Evolutionary conservation across 2,329 filamentous ascomycete genomes (phyloP), one percentile per base, ranked within the genome.

Genomic region (Kalmusia sp.): DNA sequence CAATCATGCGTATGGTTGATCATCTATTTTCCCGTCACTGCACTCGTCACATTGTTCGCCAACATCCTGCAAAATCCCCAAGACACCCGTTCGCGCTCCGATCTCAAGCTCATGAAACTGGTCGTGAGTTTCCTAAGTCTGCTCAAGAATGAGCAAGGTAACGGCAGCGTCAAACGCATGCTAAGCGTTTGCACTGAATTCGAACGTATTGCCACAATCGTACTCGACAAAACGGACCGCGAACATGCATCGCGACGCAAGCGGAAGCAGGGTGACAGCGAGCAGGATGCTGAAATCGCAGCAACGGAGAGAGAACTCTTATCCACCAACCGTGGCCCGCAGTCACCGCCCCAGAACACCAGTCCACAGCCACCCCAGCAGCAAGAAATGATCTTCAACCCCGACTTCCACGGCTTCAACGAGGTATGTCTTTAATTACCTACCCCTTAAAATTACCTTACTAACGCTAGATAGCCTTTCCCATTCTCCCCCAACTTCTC

Each of bases 1-100:
- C 93, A 93, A 69, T 89, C 91, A 43, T 97, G 92, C 75, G 93
- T 98, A 47, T 99, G 95, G 93, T 84, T 99, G 69, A 91, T 97
- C 61, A 80, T 98, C 9, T 99, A 99, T 76, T 99, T 96, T 76
- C 95, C 95, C 0, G 93, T 99, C 7, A 96, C 95, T 0, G 91
- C 95, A 1, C 84, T 98, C 4, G 92, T 99, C 38, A 98, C 95
- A 0, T 79, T 99, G 2, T 99, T 99, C 68, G 93, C 93, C 54
- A 97, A 98, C 67, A 96, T 98, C 40, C 77, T 99, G 1, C 95
- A 99, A 71, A 98, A 98, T 64, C 95, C 95, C 0, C 86, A 93
- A 53, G 95, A 99, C 68, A 87, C 90, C 1, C 85, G 92, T 39
- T 93, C 93, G 35, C 87, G 92, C 49, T 92, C 92, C 1, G 95